A percentile compares a stretch with the other conserved stretches of the same genome.
phyloP scores from a whole-genome alignment of 306 rosid genomes.

The Argentina anserina region DNA sequence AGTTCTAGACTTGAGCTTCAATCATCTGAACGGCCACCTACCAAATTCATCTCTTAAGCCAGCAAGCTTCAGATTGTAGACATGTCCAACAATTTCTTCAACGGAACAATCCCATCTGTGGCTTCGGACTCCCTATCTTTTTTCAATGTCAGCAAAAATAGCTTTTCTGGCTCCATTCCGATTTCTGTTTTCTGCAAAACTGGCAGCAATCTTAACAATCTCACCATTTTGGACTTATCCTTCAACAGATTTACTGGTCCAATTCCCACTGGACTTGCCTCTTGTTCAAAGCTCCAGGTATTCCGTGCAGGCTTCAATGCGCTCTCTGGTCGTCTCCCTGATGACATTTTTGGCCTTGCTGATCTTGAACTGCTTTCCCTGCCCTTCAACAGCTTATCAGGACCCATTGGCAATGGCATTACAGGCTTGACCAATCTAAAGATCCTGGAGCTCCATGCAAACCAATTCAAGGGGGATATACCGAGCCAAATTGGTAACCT shows the following conservation, averaged over 20 bases:
- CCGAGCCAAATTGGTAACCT: conserved; percentile 67
- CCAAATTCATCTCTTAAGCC: neutral
- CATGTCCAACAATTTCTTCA: conserved; percentile 68
- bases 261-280: conserved; percentile 51
- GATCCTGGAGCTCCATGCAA: conserved; percentile 69
- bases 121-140: conserved; percentile 35
- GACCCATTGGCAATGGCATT: conserved; percentile 46
- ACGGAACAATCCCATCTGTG: conserved; percentile 49
- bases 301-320: conserved; percentile 74
- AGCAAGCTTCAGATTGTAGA: conserved; percentile 37
- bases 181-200: conserved; percentile 42
- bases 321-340: conserved; percentile 56
- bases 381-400: conserved; percentile 54
- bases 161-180: conserved; percentile 57
- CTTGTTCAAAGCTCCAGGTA: conserved; percentile 53
- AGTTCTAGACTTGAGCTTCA: conserved; percentile 8
- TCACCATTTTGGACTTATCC: conserved; percentile 62
- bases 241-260: conserved; percentile 44
- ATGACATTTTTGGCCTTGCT: conserved; percentile 43
- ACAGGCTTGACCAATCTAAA: conserved; percentile 48
- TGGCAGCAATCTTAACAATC: conserved; percentile 1
- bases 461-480: conserved; percentile 47
- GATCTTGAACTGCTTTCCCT: conserved; percentile 53
- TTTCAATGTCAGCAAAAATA: conserved; percentile 82
- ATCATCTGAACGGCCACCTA: neutral